Base-by-base conservation (phyloP, 1,284 basidiomycete species). In the Sporisorium reilianum region DNA sequence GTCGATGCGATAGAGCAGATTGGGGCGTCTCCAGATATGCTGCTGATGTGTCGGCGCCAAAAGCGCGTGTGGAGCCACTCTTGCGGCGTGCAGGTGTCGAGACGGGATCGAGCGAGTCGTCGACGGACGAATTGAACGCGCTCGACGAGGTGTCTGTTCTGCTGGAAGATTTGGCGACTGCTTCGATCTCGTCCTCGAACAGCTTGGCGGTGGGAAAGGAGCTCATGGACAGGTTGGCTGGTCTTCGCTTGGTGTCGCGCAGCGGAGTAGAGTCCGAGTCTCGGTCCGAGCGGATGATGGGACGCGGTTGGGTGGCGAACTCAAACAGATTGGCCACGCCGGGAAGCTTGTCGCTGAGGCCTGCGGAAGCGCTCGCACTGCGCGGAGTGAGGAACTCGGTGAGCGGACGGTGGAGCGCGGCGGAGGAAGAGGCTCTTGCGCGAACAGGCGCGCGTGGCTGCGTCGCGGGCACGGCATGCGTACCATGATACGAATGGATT, bases 301-400 rank as follows among this genome's bases (percentile, higher is more conserved):
- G 73, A 16, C 74, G 68, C 12, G 74, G 74, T 22, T 68, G 71
- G 10, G 66, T 74, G 1, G 75, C 75, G n/a, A 77, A 77, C 11
- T 74, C 71, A 34, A 77, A 77, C n/a, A 77, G 61, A 18, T 74
- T 77, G 28, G 75, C 75, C 10, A 64, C 65, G 12, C 75, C 71
- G 3, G 64, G 64, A 12, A 77, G 54, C 55, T 71, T 77, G 32
- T 70, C 75, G 25, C 55, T 57, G n/a, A 67, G 59, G 12, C 73
- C 51, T 14, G 75, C 73, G 11, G 75, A 73, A 25, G 75, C 64
- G 45, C 71, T 77, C 28, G 72, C 65, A 46, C 75, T 77, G 55
- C 75, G 71, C 28, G 75, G 75, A 2, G 73, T 75, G 41, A 68
- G 55, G 52, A 75, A 77, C 36, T 77, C 75, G 26, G 62, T 55